Evolutionary conservation across 1,284 basidiomycete genomes (phyloP).

Genomic region (Irpex sp.): DNA sequence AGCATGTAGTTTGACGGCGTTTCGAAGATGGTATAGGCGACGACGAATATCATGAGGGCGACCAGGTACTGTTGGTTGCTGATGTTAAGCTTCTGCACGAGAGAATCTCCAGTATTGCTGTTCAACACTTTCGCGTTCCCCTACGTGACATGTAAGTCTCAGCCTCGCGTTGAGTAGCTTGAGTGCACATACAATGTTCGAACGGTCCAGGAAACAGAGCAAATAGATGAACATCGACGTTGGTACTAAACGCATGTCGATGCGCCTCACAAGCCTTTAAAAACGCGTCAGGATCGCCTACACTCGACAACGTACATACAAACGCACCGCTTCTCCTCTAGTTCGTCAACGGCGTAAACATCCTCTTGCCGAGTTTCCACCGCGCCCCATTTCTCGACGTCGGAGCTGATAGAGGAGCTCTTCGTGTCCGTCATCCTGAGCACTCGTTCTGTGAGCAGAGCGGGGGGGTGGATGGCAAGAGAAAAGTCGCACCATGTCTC

Average conservation of each 20-base stretch:
- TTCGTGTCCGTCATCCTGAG: neutral
- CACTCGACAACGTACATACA: neutral
- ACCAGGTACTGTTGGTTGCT: conserved; percentile 30
- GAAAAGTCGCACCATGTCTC: neutral
- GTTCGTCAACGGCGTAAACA: neutral
- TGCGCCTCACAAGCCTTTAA: conserved; percentile 21
- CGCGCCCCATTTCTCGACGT: neutral
- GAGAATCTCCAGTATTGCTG: conserved; percentile 28
- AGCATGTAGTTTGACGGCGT: conserved; percentile 39
- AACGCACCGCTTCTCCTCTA: neutral
- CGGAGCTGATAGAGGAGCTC: neutral
- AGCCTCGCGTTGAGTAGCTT: neutral
- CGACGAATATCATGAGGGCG: conserved; percentile 37
- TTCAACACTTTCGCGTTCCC: conserved; percentile 37
- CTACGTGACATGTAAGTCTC: conserved; percentile 12
- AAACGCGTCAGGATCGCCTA: too few relatives aligned
- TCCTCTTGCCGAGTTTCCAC: neutral
- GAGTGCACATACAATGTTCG: conserved; percentile 30
- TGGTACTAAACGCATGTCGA: conserved; percentile 26
- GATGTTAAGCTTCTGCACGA: conserved; percentile 29
- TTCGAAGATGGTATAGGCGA: conserved; percentile 35
- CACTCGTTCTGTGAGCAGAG: neutral
- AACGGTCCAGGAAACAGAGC: conserved; percentile 34
- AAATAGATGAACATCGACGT: conserved; percentile 33
- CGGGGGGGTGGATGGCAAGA: neutral